Percentiles rank a stretch among this genome's conserved stretches.
Evolutionary conservation across 345 rosid genomes (phyloP).

Genomic region (sweet orange (Citrus sinensis)): DNA sequence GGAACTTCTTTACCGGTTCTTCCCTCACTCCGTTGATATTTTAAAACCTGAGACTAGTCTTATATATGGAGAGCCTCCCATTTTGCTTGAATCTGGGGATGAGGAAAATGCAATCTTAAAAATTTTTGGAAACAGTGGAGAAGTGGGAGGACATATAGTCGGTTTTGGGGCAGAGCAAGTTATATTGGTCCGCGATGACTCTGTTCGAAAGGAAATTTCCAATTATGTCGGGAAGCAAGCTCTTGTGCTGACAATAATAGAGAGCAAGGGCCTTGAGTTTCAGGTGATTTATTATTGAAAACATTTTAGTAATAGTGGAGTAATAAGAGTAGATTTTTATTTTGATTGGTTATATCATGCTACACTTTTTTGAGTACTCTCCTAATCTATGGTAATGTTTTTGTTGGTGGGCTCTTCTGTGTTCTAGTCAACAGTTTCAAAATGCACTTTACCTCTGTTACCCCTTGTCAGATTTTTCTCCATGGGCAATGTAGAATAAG

Average conservation of each 20-base stretch:
- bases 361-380: neutral
- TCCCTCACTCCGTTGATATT: conserved; percentile 35
- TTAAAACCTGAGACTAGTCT: conserved; percentile 36
- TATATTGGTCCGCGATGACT: conserved; percentile 43
- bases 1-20: conserved; percentile 43
- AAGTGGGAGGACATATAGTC: conserved; percentile 14
- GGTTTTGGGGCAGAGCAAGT: conserved; percentile 58
- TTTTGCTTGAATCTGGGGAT: conserved; percentile 31
- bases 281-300: conserved; percentile 23
- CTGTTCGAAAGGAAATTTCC: conserved; percentile 25
- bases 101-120: too few relatives aligned
- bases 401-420: neutral
- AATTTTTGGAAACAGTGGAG: conserved; percentile 28
- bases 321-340: neutral
- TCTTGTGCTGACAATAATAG: conserved; percentile 40
- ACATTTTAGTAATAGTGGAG: neutral
- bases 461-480: too few relatives aligned
- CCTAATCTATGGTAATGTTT: neutral
- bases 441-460: neutral
- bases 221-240: conserved; percentile 44
- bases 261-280: conserved; percentile 53
- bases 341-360: neutral
- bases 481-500: too few relatives aligned
- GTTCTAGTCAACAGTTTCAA: neutral
- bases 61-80: conserved; percentile 48